A percentile compares a stretch with the other conserved stretches of the same genome.
Conservation (phyloP, 2,329 filamentous ascomycete species). For the Aspergillus carbonarius region DNA sequence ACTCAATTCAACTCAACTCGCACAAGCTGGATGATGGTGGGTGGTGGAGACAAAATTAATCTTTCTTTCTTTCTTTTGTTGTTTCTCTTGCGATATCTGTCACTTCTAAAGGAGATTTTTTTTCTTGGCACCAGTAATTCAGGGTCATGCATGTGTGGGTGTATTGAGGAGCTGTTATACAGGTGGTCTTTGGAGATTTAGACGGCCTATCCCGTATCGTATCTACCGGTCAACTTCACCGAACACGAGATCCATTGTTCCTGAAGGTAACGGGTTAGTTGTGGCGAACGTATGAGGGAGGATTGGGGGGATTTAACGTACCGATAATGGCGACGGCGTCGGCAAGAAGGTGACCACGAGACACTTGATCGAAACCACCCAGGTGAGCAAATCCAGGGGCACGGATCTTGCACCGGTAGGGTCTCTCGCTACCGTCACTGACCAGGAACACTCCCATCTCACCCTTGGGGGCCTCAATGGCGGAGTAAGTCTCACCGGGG, state of each 20-base stretch:
- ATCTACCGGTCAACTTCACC: constrained; percentile 63
- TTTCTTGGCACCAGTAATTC: neutral
- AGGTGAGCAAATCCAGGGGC: constrained; percentile 96
- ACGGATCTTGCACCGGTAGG: constrained; percentile 96
- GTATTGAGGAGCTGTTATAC: constrained; percentile 14
- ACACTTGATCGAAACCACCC: constrained; percentile 89
- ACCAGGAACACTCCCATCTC: constrained; percentile 99
- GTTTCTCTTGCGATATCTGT: neutral
- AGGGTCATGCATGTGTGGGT: neutral
- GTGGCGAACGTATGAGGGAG: neutral
- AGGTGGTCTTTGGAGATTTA: constrained; percentile 12
- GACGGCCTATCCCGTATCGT: constrained; percentile 5
- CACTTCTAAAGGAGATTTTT: neutral
- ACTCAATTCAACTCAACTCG: no score
- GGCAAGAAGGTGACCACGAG: constrained; percentile 87
- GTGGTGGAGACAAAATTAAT: no score
- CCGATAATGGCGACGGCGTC: constrained; percentile 95
- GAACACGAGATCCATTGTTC: constrained; percentile 84
- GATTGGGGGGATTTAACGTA: constrained; percentile 30
- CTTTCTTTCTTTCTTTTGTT: neutral
- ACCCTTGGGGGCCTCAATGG: constrained; percentile 98
- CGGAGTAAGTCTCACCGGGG: constrained; percentile 95
- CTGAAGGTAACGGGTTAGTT: constrained; percentile 26
- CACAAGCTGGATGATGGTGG: no score
- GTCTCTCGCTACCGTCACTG: constrained; percentile 91